A percentile compares a stretch with the other conserved stretches of the same genome.
Conservation (phyloP, 441 rosid genomes). For the Geranium incanum region DNA sequence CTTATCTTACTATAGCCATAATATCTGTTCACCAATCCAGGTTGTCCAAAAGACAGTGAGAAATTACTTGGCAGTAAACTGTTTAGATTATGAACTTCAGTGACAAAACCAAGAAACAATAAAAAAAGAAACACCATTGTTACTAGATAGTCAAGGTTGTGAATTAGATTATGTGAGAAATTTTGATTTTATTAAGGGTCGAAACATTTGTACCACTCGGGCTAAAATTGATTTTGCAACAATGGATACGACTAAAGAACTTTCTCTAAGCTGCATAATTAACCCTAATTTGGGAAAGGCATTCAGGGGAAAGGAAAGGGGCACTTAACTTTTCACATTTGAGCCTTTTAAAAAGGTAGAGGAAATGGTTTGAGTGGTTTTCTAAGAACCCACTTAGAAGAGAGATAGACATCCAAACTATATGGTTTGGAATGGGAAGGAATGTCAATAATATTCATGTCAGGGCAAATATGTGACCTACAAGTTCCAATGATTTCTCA, state of each 20-base stretch:
- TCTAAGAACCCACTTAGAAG: too few species aligned
- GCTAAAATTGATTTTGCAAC: not conserved
- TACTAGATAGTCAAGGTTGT: too few species aligned
- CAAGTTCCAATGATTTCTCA: too few species aligned
- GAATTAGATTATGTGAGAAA: not conserved
- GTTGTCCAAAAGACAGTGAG: not conserved
- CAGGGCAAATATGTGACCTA: too few species aligned
- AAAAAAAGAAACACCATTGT: too few species aligned
- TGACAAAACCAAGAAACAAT: too few species aligned
- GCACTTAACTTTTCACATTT: not conserved
- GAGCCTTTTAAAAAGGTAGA: not conserved
- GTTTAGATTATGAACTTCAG: not conserved
- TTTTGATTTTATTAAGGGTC: not conserved
- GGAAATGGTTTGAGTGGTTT: not conserved
- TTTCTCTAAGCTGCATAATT: not conserved
- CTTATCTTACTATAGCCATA: not conserved
- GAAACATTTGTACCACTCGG: not conserved
- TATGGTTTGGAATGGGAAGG: too few species aligned
- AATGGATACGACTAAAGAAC: not conserved
- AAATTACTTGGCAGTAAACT: not conserved
- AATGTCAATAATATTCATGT: too few species aligned
- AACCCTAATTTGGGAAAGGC: not conserved
- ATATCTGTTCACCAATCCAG: not conserved
- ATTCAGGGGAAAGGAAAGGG: not conserved
- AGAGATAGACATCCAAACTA: too few species aligned